Evolutionary conservation across 129 eudicot genomes (phyloP), one percentile per base, ranked within the genome.

Genomic region (Centaurea solstitialis): DNA sequence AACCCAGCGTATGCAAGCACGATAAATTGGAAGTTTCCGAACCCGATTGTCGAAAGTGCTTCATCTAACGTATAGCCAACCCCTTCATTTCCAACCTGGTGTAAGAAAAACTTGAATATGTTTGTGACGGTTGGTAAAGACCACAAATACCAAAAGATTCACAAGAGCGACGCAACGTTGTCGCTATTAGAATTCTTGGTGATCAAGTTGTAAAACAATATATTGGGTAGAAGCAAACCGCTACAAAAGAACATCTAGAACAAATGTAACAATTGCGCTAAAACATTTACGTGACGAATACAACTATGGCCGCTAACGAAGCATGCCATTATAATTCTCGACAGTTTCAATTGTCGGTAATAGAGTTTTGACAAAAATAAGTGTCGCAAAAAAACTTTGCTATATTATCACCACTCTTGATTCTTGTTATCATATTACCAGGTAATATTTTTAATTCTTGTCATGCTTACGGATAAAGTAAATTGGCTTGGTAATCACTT

Each of bases 1-100:
- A 88, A 47, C 37, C 90, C 92, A 13, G 90, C 92, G 68, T 88
- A 90, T 41, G 85, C 87, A 24, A 90, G 92, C 53, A 86, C 82
- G 18, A 86, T 80, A 68, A 76, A 80, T 30, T 86, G 94, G 86
- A 81, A 90, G 70, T 82, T 90, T 35, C 94, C 90, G 22, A 88
- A 90, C 62, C 89, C 92, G 40, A 86, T 26, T 3, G 76, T 62
- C 11, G 81, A 77, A 81, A 90, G 83, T 57, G 90, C 90, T 82
- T 84, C 88, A 57, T 88, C 94, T 69, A 88, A 73, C 15, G 88
- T 83, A 80, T 87, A 86, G 24, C 69, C 69, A 50, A 7, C 24
- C 40, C 65, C 75, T 57, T 79, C 72, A 64, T 87, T 85, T n/a
- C 33, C 82, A 85, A 82, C 82, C 89, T 89, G 71, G 21, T 50